A percentile compares a stretch with the other conserved stretches of the same genome.
Evolutionary conservation across 2,329 filamentous ascomycete species (phyloP).

Genomic region (Ustilaginoidea virens): DNA sequence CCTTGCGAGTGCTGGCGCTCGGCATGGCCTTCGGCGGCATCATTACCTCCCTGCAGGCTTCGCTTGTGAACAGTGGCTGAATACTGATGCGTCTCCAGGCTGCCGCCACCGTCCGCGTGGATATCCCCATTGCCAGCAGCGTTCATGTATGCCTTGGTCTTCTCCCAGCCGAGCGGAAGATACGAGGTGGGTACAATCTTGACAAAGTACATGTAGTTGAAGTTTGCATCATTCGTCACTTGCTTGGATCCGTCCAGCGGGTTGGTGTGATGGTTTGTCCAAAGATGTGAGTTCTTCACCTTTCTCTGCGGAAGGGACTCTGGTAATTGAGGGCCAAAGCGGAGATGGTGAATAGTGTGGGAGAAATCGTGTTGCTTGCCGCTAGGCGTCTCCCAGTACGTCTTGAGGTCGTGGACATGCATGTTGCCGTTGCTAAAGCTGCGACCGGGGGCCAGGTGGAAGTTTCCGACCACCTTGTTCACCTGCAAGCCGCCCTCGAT

Average conservation of each 20-base stretch:
- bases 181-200: slow-evolving; percentile 97
- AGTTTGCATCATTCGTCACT: slow-evolving; percentile 64
- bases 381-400: slow-evolving; percentile 68
- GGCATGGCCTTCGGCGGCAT: slow-evolving; percentile 75
- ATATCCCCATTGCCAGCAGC: slow-evolving; percentile 24
- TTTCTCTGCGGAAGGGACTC: slow-evolving; percentile 50
- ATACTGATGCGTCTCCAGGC: slow-evolving; percentile 95
- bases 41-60: slow-evolving; percentile 69
- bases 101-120: slow-evolving; percentile 61
- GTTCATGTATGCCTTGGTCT: slow-evolving; percentile 27
- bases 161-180: slow-evolving; percentile 78
- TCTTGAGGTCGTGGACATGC: slow-evolving; percentile 94
- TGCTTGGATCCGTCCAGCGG: slow-evolving; percentile 74
- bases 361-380: slow-evolving; percentile 69
- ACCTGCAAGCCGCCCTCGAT: slow-evolving; percentile 85
- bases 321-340: slow-evolving; percentile 85
- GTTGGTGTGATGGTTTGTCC: slow-evolving; percentile 85
- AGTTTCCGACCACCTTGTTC: slow-evolving; percentile 98
- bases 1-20: slow-evolving; percentile 80
- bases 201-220: slow-evolving; percentile 98
- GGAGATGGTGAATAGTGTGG: slow-evolving; percentile 74
- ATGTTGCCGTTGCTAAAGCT: slow-evolving; percentile 94
- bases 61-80: slow-evolving; percentile 94
- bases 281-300: slow-evolving; percentile 35
- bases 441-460: slow-evolving; percentile 92